phyloP scores from a whole-genome alignment of 495 filamentous ascomycete genomes.

The Evansstolkia leycettana region DNA sequence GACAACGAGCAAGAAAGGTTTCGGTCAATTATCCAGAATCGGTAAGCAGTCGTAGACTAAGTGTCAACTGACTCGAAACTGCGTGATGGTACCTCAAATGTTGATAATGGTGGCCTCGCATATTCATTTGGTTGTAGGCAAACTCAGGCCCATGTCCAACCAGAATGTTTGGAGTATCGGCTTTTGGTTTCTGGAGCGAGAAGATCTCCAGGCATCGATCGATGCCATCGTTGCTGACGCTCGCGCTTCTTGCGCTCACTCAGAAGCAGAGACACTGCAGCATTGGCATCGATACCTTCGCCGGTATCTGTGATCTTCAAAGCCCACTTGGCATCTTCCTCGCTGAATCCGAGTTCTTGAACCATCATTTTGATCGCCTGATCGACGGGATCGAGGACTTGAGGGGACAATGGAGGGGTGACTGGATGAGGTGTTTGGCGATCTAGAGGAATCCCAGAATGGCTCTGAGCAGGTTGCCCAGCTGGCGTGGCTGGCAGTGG shows the following conservation, averaged over 20 bases:
- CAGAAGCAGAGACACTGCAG: slow-evolving; percentile 31
- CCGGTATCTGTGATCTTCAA: slow-evolving; percentile 41
- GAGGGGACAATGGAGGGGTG: slow-evolving; percentile 16
- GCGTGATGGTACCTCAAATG: too few species aligned
- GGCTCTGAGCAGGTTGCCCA: neutral
- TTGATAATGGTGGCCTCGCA: too few species aligned
- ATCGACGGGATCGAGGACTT: slow-evolving; percentile 41
- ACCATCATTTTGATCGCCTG: slow-evolving; percentile 36
- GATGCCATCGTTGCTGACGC: neutral
- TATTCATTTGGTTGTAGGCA: too few species aligned
- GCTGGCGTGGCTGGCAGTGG: slow-evolving; percentile 4
- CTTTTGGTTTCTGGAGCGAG: slow-evolving; percentile 19
- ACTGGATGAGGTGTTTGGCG: slow-evolving; percentile 3
- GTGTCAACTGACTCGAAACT: too few species aligned
- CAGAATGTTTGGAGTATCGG: slow-evolving; percentile 16
- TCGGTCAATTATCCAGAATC: too few species aligned
- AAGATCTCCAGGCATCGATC: slow-evolving; percentile 11
- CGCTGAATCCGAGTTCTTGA: slow-evolving; percentile 32
- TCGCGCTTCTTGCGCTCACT: slow-evolving; percentile 25
- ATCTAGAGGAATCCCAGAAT: slow-evolving; percentile 1
- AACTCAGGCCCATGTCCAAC: slow-evolving; percentile 27
- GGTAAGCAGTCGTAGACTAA: too few species aligned
- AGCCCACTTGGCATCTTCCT: slow-evolving; percentile 38
- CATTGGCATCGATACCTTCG: slow-evolving; percentile 35
- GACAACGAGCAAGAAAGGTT: too few species aligned